Conservation (phyloP, 2,329 filamentous ascomycete species). For the Fonsecaea monophora region DNA sequence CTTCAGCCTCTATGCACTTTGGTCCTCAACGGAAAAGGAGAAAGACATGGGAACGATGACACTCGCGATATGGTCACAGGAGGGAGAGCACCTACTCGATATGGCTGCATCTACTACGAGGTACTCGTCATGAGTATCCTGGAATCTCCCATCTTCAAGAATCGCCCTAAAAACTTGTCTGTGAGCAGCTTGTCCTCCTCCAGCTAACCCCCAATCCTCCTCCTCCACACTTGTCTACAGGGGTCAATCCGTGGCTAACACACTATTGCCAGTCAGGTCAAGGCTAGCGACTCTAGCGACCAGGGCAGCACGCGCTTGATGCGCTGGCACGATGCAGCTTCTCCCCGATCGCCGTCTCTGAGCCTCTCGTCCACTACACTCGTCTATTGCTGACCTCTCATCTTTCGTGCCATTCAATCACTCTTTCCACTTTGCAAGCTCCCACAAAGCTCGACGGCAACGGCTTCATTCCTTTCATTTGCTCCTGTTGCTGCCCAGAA, state of each 20-base stretch:
- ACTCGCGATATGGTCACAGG: neutral
- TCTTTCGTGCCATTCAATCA: constrained; percentile 16
- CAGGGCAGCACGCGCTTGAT: constrained; percentile 37
- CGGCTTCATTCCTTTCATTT: constrained; percentile 26
- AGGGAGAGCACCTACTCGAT: neutral
- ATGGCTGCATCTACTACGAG: neutral
- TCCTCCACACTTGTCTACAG: neutral
- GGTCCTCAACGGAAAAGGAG: neutral
- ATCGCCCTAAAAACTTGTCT: neutral
- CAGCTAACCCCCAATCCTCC: constrained; percentile 17
- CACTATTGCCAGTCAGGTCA: constrained; percentile 36
- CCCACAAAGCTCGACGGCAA: constrained; percentile 1
- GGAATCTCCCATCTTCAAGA: neutral
- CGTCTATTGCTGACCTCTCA: constrained; percentile 24
- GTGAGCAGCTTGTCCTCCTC: constrained; percentile 17
- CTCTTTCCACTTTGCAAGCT: constrained; percentile 6
- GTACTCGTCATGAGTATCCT: neutral
- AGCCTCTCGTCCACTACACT: constrained; percentile 33
- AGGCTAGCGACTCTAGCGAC: constrained; percentile 9
- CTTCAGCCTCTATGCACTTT: neutral
- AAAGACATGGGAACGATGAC: neutral
- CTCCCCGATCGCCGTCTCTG: constrained; percentile 30
- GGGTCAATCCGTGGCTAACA: constrained; percentile 15
- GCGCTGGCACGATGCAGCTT: constrained; percentile 38
- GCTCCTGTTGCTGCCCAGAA: constrained; percentile 16